A percentile compares a stretch with the other conserved stretches of the same genome.
Conservation (phyloP, 139 green algal genomes). For the Penium margaritaceum region DNA sequence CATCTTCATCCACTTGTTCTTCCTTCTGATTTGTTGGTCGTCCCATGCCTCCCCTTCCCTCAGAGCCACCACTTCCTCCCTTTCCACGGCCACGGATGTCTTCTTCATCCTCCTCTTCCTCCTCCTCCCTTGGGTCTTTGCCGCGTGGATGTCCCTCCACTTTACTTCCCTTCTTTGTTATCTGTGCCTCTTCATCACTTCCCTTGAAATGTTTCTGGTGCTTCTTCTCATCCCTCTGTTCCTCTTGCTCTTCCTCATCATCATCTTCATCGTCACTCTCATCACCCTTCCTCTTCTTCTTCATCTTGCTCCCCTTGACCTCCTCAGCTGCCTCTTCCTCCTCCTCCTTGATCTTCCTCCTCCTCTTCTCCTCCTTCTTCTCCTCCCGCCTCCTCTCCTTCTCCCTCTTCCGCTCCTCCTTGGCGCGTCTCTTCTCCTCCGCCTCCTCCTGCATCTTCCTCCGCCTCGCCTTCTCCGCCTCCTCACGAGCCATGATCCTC, state of each 20-base stretch:
- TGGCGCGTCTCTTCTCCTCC: slow-evolving; percentile 34
- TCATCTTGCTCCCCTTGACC: slow-evolving; percentile 3
- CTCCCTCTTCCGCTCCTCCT: slow-evolving; percentile 31
- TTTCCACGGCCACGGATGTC: too few species aligned
- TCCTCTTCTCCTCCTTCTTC: slow-evolving; percentile 17
- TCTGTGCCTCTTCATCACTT: slow-evolving; percentile 21
- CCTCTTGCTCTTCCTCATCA: too few species aligned
- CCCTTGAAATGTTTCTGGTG: neutral
- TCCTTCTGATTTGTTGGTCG: too few species aligned
- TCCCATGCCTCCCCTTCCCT: too few species aligned
- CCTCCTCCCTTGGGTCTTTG: slow-evolving; percentile 35
- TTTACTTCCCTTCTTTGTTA: slow-evolving; percentile 4
- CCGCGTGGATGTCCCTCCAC: slow-evolving; percentile 11
- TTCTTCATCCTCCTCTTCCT: slow-evolving; percentile 21
- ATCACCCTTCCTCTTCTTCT: slow-evolving; percentile 14
- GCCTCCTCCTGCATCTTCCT: slow-evolving; percentile 10
- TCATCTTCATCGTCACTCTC: too few species aligned
- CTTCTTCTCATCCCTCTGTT: slow-evolving; percentile 22
- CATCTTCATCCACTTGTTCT: too few species aligned
- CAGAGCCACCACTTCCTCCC: too few species aligned
- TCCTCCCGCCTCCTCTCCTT: slow-evolving; percentile 44
- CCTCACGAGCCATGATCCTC: slow-evolving; percentile 42
- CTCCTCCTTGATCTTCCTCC: slow-evolving; percentile 14
- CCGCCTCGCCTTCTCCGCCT: slow-evolving; percentile 25
- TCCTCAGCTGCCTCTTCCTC: slow-evolving; percentile 8